Evolutionary conservation across 176 grass and related monocot genomes (phyloP).

Genomic region (Avena sativa): DNA sequence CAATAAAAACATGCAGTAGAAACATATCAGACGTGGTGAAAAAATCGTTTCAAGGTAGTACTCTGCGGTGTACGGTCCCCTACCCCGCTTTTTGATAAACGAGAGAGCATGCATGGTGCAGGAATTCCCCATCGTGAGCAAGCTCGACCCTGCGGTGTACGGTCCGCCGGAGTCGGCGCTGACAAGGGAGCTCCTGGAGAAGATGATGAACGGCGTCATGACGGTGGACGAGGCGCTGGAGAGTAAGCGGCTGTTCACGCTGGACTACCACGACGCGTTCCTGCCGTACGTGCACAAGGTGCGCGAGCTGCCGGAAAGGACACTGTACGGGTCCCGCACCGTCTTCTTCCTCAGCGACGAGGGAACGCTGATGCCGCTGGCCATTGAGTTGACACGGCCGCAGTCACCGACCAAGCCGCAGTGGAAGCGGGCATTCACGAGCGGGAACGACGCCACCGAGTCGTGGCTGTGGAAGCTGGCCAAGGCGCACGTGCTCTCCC

Average conservation of each 20-base stretch:
- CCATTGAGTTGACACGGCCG: constrained; percentile 78
- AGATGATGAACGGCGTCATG: constrained; percentile 57
- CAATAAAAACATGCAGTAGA: no score
- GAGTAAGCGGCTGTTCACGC: constrained; percentile 65
- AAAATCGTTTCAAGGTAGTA: no score
- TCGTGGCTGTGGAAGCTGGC: constrained; percentile 90
- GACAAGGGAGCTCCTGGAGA: constrained; percentile 63
- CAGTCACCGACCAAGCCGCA: constrained; percentile 62
- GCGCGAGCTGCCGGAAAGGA: constrained; percentile 48
- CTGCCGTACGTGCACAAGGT: constrained; percentile 77
- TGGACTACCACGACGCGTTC: constrained; percentile 89
- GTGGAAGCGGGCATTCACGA: constrained; percentile 60
- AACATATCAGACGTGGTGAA: no score
- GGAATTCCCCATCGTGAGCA: constrained; percentile 81
- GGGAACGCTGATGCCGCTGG: constrained; percentile 65
- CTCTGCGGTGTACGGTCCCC: no score
- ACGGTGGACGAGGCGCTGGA: constrained; percentile 64
- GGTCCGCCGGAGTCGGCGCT: constrained; percentile 69
- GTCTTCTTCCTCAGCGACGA: constrained; percentile 62
- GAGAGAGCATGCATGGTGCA: constrained; percentile 31
- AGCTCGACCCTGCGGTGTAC: constrained; percentile 79
- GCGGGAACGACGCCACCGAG: constrained; percentile 59
- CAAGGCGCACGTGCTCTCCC: constrained; percentile 67
- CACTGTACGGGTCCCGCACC: constrained; percentile 74
- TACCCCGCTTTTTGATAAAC: background rate